Base-by-base conservation (phyloP, 331 rosid species). In the Quercus tomentella region DNA sequence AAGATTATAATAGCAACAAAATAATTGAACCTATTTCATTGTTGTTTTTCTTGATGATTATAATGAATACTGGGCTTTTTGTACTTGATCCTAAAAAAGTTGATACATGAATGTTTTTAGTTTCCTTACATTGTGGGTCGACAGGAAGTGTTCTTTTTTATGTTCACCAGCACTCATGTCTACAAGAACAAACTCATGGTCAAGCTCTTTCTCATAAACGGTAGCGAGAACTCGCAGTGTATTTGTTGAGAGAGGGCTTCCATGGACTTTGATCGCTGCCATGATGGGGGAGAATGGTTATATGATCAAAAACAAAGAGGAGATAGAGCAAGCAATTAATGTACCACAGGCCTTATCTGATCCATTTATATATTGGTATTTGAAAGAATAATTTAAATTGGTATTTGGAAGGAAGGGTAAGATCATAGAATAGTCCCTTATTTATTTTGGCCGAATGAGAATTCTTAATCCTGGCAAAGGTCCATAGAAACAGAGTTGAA, bases 131-230 rank as follows among this genome's bases (percentile, higher is more conserved):
- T 91, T 91, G 66, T 87, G 79, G 18, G 87, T n/a, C n/a, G 11
- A 90, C 68, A 93, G 12, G 85, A 83, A 86, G n/a, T 97, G 77
- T 45, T 87, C 90, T 63, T 68, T 79, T 80, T 90, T 93, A 74
- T 90, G 98, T 41, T 88, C 90, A 1, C 89, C 88, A 17, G 70
- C 77, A 37, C 20, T 25, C 84, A 87, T 2, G 83, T 91, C 83
- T 22, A 91, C 70, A n/a, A 28, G 25, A 66, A 91, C 84, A 25
- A 93, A 66, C 76, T 91, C 89, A 63, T 87, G 91, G 2, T 85
- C 82, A n/a, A 88, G 33, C 8, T 80, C 84, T 71, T 91, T 91
- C 89, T 93, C 98, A 62, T 60, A 58, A 4, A 88, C 84, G 79
- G 75, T 63, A 35, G 81, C 89, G 11, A 77, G 58, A 60, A 78